These are phyloP conservation scores for Typha latifolia DNA, from an alignment of 176 grass and related monocot species.

Conservation along the genomic window DNA sequence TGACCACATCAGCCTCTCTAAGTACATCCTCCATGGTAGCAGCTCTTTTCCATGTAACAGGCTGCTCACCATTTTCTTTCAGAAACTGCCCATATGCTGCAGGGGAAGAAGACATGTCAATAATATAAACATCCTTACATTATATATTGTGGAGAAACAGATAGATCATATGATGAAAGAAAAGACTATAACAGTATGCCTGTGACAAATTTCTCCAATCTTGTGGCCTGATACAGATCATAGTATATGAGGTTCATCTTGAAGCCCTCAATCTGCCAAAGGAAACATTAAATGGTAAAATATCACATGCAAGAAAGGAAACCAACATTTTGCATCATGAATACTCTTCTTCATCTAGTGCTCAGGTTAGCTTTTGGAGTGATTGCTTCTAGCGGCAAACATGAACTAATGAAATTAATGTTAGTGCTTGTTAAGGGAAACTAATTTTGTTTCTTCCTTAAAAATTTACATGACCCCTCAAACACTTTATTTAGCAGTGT, in stretches of 20 bases:
- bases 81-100: constrained; percentile 82
- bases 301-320: not conserved
- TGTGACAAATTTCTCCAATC: constrained; percentile 95
- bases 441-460: no score
- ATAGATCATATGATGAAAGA: not conserved
- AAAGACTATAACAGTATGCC: constrained; percentile 21
- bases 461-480: no score
- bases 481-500: no score
- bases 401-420: no score
- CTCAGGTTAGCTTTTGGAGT: no score
- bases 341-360: no score
- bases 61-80: constrained; percentile 77
- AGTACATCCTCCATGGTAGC: constrained; percentile 94
- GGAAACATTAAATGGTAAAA: not conserved
- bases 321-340: not conserved
- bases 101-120: not conserved
- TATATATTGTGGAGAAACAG: not conserved
- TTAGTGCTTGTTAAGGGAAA: no score
- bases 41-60: constrained; percentile 91
- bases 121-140: not conserved
- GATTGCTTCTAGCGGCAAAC: no score
- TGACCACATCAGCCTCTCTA: constrained; percentile 84
- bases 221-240: constrained; percentile 82
- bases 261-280: constrained; percentile 76
- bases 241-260: constrained; percentile 99